Evolutionary conservation across 2,329 filamentous ascomycete genomes (phyloP), one percentile per base, ranked within the genome.

Genomic region (Venturia aucupariae): DNA sequence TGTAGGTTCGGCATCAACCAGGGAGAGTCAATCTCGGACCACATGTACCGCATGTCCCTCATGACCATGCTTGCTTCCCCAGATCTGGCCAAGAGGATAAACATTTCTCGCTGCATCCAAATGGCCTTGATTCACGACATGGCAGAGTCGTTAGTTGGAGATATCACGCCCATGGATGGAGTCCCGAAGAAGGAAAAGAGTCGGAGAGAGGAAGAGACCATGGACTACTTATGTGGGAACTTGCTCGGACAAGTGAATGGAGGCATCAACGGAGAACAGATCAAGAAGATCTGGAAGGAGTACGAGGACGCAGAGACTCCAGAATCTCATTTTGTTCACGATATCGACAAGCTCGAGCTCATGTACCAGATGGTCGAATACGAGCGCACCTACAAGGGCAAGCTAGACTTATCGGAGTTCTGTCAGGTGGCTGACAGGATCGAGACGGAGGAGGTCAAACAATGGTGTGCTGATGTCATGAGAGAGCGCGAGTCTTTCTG

Each of bases 11-110:
- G 86, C 46, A 91, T 99, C 68, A 69, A 75, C 65, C 68, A 77
- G 65, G 89, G 90, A 74, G 94, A 99, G 77, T 96, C 91, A 1
- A 97, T 99, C 73, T 84, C 90, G 63, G 94, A 99, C 79, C 94
- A 99, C 82, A 99, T 99, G 94, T 99, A 97, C 78, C 92, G 94
- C 78, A 99, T 99, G 94, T 91, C 92, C 61, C 84, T 99, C 69
- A 91, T 99, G 75, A 92, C 90, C 68, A 90, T 99, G 87, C 85
- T 97, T 68, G 92, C 91, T 2, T 93, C 94, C 1, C 82, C 90
- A 0, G 78, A 88, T 1, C 84, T 97, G 13, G 82, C 86, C 2
- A 77, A 85, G 0, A 84, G 83, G 46, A 81, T 97, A 71, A 89
- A 97, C 73, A 82, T 96, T 46, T 77, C 83, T 32, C 88, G 87